Evolutionary conservation across 495 filamentous ascomycete species (phyloP).

Genomic region (Podospora fimiseda): DNA sequence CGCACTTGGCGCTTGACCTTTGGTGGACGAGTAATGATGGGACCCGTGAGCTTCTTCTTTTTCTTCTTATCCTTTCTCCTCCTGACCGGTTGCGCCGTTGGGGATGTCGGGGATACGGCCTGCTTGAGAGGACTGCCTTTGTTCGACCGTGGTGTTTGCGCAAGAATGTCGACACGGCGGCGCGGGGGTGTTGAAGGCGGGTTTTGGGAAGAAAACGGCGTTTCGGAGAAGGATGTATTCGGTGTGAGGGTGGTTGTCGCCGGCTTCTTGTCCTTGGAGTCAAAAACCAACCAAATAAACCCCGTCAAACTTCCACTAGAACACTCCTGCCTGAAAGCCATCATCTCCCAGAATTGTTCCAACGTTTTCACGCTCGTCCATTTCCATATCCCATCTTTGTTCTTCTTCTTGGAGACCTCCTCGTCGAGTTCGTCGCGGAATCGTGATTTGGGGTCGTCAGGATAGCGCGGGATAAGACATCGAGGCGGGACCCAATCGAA

Average conservation of each 20-base stretch:
- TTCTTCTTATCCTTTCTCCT: slow-evolving; percentile 20
- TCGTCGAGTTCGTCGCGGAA: slow-evolving; percentile 87
- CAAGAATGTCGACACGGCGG: slow-evolving; percentile 13
- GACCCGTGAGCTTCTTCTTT: slow-evolving; percentile 45
- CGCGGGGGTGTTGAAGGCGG: slow-evolving; percentile 32
- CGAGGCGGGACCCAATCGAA: slow-evolving; percentile 60
- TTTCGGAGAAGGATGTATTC: slow-evolving; percentile 21
- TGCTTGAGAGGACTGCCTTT: slow-evolving; percentile 16
- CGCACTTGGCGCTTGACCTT: slow-evolving; percentile 49
- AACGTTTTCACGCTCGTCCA: slow-evolving; percentile 80
- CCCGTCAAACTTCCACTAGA: slow-evolving; percentile 84
- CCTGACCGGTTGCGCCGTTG: slow-evolving; percentile 13
- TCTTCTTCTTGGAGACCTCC: slow-evolving; percentile 38
- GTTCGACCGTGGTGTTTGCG: slow-evolving; percentile 17
- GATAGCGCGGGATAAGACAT: slow-evolving; percentile 83
- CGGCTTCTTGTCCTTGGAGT: slow-evolving; percentile 26
- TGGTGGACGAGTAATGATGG: slow-evolving; percentile 48
- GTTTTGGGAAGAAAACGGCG: slow-evolving; percentile 9
- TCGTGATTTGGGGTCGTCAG: slow-evolving; percentile 92
- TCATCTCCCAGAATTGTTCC: slow-evolving; percentile 97
- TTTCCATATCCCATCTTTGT: slow-evolving; percentile 46
- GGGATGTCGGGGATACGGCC: neutral
- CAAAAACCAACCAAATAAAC: slow-evolving; percentile 89
- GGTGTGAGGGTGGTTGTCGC: slow-evolving; percentile 10
- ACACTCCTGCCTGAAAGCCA: slow-evolving; percentile 95